Percentiles rank a stretch among this genome's conserved stretches.
These are phyloP conservation scores for Prosopis cineraria DNA, from an alignment of 306 rosid species.

Conservation along the genomic window DNA sequence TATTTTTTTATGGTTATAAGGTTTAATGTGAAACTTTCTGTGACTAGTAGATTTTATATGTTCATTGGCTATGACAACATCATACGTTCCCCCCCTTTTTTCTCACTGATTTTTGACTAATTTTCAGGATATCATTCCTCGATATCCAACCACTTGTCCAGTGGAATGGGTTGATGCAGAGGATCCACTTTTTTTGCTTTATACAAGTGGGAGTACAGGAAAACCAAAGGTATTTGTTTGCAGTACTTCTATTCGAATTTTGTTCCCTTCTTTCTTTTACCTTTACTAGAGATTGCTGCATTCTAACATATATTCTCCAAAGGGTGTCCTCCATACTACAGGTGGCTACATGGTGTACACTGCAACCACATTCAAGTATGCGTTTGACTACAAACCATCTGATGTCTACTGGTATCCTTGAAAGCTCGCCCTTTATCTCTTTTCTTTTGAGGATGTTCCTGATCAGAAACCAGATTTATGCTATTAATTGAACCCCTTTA, in stretches of 20 bases:
- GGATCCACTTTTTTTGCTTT: slow-evolving; percentile 93
- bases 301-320: slow-evolving; percentile 32
- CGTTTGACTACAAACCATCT: slow-evolving; percentile 88
- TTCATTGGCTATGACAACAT: slow-evolving; percentile 23
- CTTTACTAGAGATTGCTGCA: slow-evolving; percentile 7
- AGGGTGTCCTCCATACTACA: slow-evolving; percentile 97
- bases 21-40: slow-evolving; percentile 14
- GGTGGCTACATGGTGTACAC: slow-evolving; percentile 98
- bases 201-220: slow-evolving; percentile 99
- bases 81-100: neutral
- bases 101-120: slow-evolving; percentile 29
- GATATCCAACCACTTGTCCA: slow-evolving; percentile 74
- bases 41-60: slow-evolving; percentile 24
- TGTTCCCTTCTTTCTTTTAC: slow-evolving; percentile 31
- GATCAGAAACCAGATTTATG: slow-evolving; percentile 23
- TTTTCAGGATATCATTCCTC: slow-evolving; percentile 76
- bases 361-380: slow-evolving; percentile 96
- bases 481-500: slow-evolving; percentile 23
- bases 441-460: slow-evolving; percentile 25
- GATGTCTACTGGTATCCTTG: slow-evolving; percentile 84
- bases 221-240: slow-evolving; percentile 78
- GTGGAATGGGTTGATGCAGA: slow-evolving; percentile 99
- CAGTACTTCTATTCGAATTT: neutral
- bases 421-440: slow-evolving; percentile 25
- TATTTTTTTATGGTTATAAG: slow-evolving; percentile 25